A percentile compares a stretch with the other conserved stretches of the same genome.
These are phyloP conservation scores for Jamesozyma hellenica DNA, from an alignment of 805 yeast genomes.

Conservation along the genomic window DNA sequence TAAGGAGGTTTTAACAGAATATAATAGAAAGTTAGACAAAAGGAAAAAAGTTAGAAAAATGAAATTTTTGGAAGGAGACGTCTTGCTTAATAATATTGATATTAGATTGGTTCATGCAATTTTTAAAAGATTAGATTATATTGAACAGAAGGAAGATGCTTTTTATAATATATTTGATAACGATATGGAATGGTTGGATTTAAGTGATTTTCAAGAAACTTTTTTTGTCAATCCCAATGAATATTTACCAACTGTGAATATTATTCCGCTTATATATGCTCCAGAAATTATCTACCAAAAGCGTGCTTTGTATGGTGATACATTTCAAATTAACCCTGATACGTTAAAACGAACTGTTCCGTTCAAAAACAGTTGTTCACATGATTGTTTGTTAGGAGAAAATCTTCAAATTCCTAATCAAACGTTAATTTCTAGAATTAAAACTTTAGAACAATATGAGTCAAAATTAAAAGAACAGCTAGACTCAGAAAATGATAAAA, in stretches of 20 bases:
- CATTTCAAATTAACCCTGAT: constrained; percentile 31
- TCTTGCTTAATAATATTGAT: constrained; percentile 46
- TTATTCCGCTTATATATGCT: constrained; percentile 55
- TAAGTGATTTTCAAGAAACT: constrained; percentile 51
- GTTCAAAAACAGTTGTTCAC: constrained; percentile 48
- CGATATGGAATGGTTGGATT: constrained; percentile 53
- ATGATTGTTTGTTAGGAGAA: constrained; percentile 43
- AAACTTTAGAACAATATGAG: constrained; percentile 32
- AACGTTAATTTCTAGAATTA: constrained; percentile 14
- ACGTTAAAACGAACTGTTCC: constrained; percentile 32
- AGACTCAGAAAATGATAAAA: constrained; percentile 11
- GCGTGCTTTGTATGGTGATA: constrained; percentile 43
- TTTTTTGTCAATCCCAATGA: constrained; percentile 33
- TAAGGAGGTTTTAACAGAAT: constrained; percentile 38
- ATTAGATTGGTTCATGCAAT: constrained; percentile 44
- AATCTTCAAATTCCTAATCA: constrained; percentile 15
- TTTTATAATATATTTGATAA: constrained; percentile 38
- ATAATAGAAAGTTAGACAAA: constrained; percentile 37
- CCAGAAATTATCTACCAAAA: constrained; percentile 63
- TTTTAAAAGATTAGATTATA: constrained; percentile 29
- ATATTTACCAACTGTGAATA: constrained; percentile 35
- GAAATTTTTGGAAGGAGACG: constrained; percentile 59
- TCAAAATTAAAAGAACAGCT: constrained; percentile 35
- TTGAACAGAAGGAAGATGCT: constrained; percentile 12
- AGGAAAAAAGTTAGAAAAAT: constrained; percentile 42